Base-by-base conservation (phyloP, 208 protist species). In the Tritrichomonas musculus region DNA sequence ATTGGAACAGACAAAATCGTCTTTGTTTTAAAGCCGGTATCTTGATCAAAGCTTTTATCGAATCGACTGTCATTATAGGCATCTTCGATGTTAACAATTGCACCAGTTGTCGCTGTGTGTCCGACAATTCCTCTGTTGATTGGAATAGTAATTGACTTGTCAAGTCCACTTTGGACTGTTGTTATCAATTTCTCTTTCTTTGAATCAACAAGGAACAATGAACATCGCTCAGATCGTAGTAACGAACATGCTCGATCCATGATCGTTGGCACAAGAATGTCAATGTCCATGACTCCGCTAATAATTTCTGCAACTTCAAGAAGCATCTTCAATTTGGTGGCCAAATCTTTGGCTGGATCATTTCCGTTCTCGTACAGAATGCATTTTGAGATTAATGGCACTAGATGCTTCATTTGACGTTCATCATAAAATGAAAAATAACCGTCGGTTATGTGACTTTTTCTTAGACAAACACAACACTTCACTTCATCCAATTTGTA, bases 61-160 rank as follows among this genome's bases (percentile, higher is more conserved):
- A 96, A 96, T 33, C 95, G 50, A 39, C 33, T 22, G 92, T 96
- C 95, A 33, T 22, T 25, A 55, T 96, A 96, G 27, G 95, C 95
- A 88, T 96, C 95, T 33, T 39, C 30, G 47, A 96, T 96, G 73
- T 93, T 94, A 47, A 96, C n/a, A 44, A 92, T 92, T 39, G 94
- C 36, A 22, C 94, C 94, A n/a, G 94, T 94, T 57, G 93, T 94
- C 39, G 93, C 94, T 50, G 93, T 57, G 8, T 94, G 77, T 13
- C 94, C 94, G 20, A 75, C 94, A 60, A 94, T 94, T 30, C 94
- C 94, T 39, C 22, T 11, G 0, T 30, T 72, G 13, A 93, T 93
- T 47, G 88, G 94, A 55, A 94, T 93, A 66, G 39, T 4, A 20
- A 93, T 94, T 36, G 60, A 30, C 22, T 88, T 53, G 14, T 93